Evolutionary conservation across 805 yeast genomes (phyloP).

Genomic region (Scheffersomyces stipitis): DNA sequence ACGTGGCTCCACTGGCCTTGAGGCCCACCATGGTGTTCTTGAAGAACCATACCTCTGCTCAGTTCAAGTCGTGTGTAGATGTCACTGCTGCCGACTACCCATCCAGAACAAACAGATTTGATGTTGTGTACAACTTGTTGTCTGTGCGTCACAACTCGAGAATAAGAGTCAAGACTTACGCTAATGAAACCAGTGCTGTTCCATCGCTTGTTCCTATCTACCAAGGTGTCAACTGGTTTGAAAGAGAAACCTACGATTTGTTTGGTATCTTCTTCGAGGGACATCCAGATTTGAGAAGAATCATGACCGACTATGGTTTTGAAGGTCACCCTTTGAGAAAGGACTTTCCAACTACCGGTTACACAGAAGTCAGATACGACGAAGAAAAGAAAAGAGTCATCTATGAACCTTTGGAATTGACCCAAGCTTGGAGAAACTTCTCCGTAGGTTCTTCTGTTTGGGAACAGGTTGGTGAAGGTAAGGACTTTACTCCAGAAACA

Average conservation of each 20-base stretch:
- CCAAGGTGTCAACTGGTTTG: conserved; percentile 88
- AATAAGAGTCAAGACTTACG: conserved; percentile 85
- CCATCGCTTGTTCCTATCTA: conserved; percentile 73
- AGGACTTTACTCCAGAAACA: conserved; percentile 74
- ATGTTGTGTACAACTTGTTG: conserved; percentile 79
- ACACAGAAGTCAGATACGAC: conserved; percentile 86
- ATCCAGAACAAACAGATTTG: conserved; percentile 78
- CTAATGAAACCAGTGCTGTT: conserved; percentile 78
- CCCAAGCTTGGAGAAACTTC: conserved; percentile 91
- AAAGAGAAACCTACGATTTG: conserved; percentile 85
- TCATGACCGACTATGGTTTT: conserved; percentile 88
- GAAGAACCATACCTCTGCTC: conserved; percentile 76
- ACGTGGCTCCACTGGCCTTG: conserved; percentile 73
- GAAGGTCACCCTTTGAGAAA: conserved; percentile 91
- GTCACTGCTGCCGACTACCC: conserved; percentile 89
- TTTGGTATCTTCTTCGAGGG: conserved; percentile 85
- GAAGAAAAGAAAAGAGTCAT: conserved; percentile 88
- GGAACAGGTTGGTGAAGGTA: conserved; percentile 90
- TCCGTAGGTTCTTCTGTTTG: conserved; percentile 84
- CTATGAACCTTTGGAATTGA: conserved; percentile 85
- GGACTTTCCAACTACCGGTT: conserved; percentile 91
- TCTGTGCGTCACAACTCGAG: conserved; percentile 83
- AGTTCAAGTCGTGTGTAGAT: conserved; percentile 76
- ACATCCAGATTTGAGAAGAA: conserved; percentile 87
- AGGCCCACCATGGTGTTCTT: conserved; percentile 70